phyloP scores from a whole-genome alignment of 768 basidiomycete genomes.

The Rhodocollybia butyracea region DNA sequence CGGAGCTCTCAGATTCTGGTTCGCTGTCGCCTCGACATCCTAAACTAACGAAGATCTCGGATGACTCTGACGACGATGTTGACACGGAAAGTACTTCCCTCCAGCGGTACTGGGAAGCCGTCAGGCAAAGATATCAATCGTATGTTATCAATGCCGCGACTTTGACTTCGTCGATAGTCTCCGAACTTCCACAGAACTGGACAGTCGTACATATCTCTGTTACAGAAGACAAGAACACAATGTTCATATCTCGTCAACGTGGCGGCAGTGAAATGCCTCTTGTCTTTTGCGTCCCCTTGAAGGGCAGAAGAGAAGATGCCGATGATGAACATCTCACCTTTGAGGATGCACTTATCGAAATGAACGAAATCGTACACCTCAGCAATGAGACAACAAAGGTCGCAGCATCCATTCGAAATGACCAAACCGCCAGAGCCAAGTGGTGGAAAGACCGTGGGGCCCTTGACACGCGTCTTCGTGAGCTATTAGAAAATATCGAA shows the following conservation, averaged over 20 bases:
- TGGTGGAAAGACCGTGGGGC: slow-evolving; percentile 87
- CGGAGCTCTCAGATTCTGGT: slow-evolving; percentile 45
- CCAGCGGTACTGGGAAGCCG: slow-evolving; percentile 58
- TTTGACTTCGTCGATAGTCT: slow-evolving; percentile 38
- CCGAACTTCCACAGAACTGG: slow-evolving; percentile 72
- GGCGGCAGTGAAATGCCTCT: slow-evolving; percentile 49
- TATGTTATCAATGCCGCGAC: slow-evolving; percentile 37
- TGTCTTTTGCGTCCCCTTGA: slow-evolving; percentile 86
- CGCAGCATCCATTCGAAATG: slow-evolving; percentile 70
- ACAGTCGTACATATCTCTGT: slow-evolving; percentile 80
- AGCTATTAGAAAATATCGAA: slow-evolving; percentile 81
- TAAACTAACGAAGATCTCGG: slow-evolving; percentile 14
- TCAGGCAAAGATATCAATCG: slow-evolving; percentile 53
- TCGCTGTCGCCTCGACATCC: slow-evolving; percentile 30
- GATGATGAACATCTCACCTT: slow-evolving; percentile 73
- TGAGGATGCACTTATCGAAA: slow-evolving; percentile 67
- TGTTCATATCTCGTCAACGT: slow-evolving; percentile 81
- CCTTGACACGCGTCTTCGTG: slow-evolving; percentile 74
- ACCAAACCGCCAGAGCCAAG: slow-evolving; percentile 55
- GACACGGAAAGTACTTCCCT: slow-evolving; percentile 34
- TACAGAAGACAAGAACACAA: slow-evolving; percentile 75
- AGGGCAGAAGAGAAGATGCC: slow-evolving; percentile 68
- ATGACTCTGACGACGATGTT: slow-evolving; percentile 32
- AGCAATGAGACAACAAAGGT: slow-evolving; percentile 75
- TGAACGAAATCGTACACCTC: slow-evolving; percentile 73